Evolutionary conservation across 257 asterid species (phyloP), one percentile per base, ranked within the genome.

Genomic region (Fraxinus americana): DNA sequence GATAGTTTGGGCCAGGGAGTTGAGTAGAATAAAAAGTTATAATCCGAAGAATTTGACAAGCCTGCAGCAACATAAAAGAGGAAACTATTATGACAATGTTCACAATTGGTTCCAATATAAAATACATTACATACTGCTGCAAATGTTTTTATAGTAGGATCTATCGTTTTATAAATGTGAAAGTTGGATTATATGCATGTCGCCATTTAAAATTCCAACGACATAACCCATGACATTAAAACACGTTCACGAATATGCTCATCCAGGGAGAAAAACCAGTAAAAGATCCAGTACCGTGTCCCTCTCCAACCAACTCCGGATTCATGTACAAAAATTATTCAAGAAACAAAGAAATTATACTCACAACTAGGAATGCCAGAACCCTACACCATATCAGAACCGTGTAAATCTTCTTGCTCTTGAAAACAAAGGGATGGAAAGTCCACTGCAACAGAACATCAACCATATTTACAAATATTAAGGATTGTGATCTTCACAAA

Each of bases 381-480:
- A 90, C 98, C 88, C 99, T 89, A 95, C 98, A 93, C 99, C 99
- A 96, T 71, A 96, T 78, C 71, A 92, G 87, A 79, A 93, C 99
- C 16, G 99, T 96, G 86, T 93, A 93, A 84, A 96, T 90, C 89
- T 88, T 96, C 86, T 93, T 93, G 90, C 85, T 90, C 91, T 96
- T 96, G 66, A 89, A 70, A 83, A 93, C 81, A 85, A 96, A 96
- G 79, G 99, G 99, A 87, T 92, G 94, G 93, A 96, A 96, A 34
- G 97, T 96, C 98, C 99, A 96, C 98, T 93, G 92, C 89, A 85
- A 72, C 23, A 84, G 69, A 81, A 83, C 78, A 80, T 82, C 71
- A 67, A 69, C 21, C 68, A 75, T 29, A 5, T 4, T 78, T 29
- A 75, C 17, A 73, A 77, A 82, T n/a, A 41, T 78, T 72, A 75